Base-by-base conservation (phyloP, 768 basidiomycete species). In the Auricularia heimuer region DNA sequence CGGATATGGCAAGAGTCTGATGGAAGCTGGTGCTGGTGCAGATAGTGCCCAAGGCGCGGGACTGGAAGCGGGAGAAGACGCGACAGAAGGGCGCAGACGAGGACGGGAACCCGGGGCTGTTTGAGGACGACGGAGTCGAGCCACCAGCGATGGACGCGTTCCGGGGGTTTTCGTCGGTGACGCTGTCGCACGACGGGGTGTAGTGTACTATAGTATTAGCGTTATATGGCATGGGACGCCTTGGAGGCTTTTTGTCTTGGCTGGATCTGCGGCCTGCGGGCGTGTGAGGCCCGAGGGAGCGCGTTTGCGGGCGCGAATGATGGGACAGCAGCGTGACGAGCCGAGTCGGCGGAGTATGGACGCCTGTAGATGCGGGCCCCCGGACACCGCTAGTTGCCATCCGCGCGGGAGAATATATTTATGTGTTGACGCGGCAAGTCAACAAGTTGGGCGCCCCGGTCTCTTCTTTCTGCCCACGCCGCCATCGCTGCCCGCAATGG, bases 151-250 rank as follows among this genome's bases (percentile, higher is more conserved):
- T 65, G 78, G 92, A 94, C 75, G 76, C 92, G 70, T 96, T 96
- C 77, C 87, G 85, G 62, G 89, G 83, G 58, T 97, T 97, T 77
- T 89, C 87, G 71, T 93, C 90, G 75, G 91, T 97, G 72, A 97
- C 94, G 39, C 67, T 71, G 42, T 63, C 90, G 69, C 86, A 93
- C 76, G 91, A 92, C 70, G 91, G 89, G 66, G 90, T 91, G 68
- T 36, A 74, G 67, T 35, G 65, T 29, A 37, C 39, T 64, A 33
- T 45, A 54, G 45, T 34, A 54, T 36, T 61, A 61, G 37, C 12
- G 29, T 54, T n/a, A 54, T 10, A 18, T 62, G 33, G 61, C 36
- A 36, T 4, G 7, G 39, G 39, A 14, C 8, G 39, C 39, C 39
- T 14, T 42, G 39, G 39, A 42, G 39, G 39, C 8, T 42, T 42